Conservation (phyloP, 2,329 filamentous ascomycete genomes). For the Diplocarpon rosae region DNA sequence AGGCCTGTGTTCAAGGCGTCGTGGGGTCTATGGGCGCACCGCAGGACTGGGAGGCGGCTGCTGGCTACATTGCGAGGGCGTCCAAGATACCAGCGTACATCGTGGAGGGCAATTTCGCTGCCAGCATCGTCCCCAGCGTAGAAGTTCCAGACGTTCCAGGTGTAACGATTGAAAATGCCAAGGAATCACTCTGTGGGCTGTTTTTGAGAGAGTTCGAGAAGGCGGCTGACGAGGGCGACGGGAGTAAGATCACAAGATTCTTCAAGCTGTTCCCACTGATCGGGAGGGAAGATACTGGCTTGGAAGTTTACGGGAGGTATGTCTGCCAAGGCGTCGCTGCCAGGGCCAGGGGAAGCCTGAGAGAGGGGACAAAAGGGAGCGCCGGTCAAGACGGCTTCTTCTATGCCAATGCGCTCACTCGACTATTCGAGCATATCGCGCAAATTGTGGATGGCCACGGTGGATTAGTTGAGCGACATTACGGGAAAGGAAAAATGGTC, state of each 20-base stretch:
- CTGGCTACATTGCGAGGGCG: conserved; percentile 76
- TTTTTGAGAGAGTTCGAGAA: conserved; percentile 94
- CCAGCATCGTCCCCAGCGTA: conserved; percentile 85
- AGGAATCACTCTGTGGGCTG: conserved; percentile 78
- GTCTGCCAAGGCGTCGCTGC: conserved; percentile 91
- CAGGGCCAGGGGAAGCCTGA: conserved; percentile 70
- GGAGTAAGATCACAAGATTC: conserved; percentile 82
- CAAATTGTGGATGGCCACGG: conserved; percentile 92
- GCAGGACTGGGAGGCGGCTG: conserved; percentile 97
- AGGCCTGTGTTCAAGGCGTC: conserved; percentile 89
- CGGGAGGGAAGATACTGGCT: conserved; percentile 72
- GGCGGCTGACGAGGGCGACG: conserved; percentile 77
- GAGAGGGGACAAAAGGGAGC: conserved; percentile 48
- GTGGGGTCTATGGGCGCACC: conserved; percentile 94
- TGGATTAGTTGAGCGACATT: conserved; percentile 83
- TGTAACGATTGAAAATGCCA: conserved; percentile 75
- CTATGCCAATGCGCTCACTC: conserved; percentile 82
- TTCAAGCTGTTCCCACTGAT: conserved; percentile 98
- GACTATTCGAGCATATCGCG: conserved; percentile 93
- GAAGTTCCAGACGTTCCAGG: conserved; percentile 89
- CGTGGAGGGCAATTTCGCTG: conserved; percentile 73
- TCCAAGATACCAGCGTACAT: conserved; percentile 72
- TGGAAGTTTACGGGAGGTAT: conserved; percentile 92
- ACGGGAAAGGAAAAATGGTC: conserved; percentile 85
- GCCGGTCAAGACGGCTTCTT: conserved; percentile 71